phyloP scores from a whole-genome alignment of 495 filamentous ascomycete species.

The Aspergillus saccharolyticus region DNA sequence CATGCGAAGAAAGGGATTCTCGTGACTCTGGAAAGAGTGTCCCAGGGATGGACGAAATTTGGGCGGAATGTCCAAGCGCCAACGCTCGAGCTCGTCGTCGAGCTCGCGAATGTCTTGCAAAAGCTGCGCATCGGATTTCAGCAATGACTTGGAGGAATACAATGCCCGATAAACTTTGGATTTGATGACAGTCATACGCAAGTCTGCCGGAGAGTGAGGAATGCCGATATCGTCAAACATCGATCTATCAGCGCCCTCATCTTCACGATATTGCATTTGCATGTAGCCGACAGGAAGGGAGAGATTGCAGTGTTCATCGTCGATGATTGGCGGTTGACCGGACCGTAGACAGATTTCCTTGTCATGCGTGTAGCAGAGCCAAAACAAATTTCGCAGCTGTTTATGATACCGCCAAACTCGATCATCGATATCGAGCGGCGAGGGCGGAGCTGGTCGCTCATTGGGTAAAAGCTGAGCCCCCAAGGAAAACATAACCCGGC shows the following conservation, averaged over 20 bases:
- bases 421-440: background rate
- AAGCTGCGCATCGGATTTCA: slow-evolving; percentile 34
- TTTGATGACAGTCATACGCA: slow-evolving; percentile 31
- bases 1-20: slow-evolving; percentile 8
- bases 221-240: slow-evolving; percentile 13
- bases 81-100: slow-evolving; percentile 32
- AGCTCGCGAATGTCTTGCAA: slow-evolving; percentile 31
- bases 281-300: slow-evolving; percentile 23
- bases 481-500: background rate
- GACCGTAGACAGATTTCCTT: slow-evolving; percentile 34
- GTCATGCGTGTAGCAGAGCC: slow-evolving; percentile 35
- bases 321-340: slow-evolving; percentile 33
- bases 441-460: background rate
- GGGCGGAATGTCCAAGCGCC: slow-evolving; percentile 17
- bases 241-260: background rate
- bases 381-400: slow-evolving; percentile 32
- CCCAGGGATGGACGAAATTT: background rate
- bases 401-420: background rate
- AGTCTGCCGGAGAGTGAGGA: slow-evolving; percentile 25
- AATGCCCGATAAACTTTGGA: slow-evolving; percentile 30
- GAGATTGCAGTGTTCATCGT: slow-evolving; percentile 38
- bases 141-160: slow-evolving; percentile 27
- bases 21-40: background rate
- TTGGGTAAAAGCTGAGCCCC: background rate
- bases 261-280: slow-evolving; percentile 1